Percentiles rank a stretch among this genome's conserved stretches.
Conservation (phyloP, 2,329 filamentous ascomycete species). For the Nigrospora osmanthi region DNA sequence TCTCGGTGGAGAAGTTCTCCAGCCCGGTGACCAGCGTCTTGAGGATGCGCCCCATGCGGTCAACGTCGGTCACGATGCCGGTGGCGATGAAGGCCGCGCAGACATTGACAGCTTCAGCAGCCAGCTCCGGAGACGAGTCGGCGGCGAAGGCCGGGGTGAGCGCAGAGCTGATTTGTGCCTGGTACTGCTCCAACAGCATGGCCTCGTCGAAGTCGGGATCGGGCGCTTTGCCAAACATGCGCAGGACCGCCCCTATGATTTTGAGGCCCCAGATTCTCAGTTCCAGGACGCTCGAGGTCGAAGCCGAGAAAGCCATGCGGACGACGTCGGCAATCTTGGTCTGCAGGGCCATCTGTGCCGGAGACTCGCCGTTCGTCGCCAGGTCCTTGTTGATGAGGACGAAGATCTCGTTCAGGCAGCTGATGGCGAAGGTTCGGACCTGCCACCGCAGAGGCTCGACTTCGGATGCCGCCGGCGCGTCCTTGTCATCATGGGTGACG, state of each 20-base stretch:
- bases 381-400: slow-evolving; percentile 71
- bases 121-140: slow-evolving; percentile 92
- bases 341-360: slow-evolving; percentile 72
- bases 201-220: slow-evolving; percentile 98
- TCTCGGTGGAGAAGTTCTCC: slow-evolving; percentile 81
- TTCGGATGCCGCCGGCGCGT: slow-evolving; percentile 43
- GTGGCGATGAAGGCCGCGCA: slow-evolving; percentile 97
- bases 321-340: slow-evolving; percentile 84
- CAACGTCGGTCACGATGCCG: slow-evolving; percentile 93
- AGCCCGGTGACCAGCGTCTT: slow-evolving; percentile 86
- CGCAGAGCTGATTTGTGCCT: slow-evolving; percentile 95
- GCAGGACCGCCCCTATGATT: slow-evolving; percentile 87
- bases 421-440: slow-evolving; percentile 88
- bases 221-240: slow-evolving; percentile 91
- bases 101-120: slow-evolving; percentile 92
- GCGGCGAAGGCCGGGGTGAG: slow-evolving; percentile 92
- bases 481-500: slow-evolving; percentile 44
- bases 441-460: slow-evolving; percentile 94
- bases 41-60: slow-evolving; percentile 96
- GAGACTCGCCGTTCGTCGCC: slow-evolving; percentile 68
- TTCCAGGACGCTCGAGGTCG: slow-evolving; percentile 85
- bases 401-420: slow-evolving; percentile 78
- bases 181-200: slow-evolving; percentile 93
- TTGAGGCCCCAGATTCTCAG: slow-evolving; percentile 85
- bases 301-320: slow-evolving; percentile 94